Base-by-base conservation (phyloP, 176 grass and related monocot genomes). In the Triticum urartu region DNA sequence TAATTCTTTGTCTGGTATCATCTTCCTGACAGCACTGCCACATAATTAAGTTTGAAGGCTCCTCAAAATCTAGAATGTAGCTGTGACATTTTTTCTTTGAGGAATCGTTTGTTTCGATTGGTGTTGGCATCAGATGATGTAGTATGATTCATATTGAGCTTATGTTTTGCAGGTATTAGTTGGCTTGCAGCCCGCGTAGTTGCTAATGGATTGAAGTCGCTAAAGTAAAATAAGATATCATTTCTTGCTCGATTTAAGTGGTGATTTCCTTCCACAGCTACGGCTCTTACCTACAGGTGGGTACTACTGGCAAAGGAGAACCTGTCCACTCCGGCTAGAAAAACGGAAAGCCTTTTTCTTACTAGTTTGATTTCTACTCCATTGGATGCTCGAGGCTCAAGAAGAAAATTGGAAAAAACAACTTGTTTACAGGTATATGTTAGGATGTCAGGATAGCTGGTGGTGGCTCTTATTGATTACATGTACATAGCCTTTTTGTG, bases 81-180 rank as follows among this genome's bases (percentile, higher is more conserved):
- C 13, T 75, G 72, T 26, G 47, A 50, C 42, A 14, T 26, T 18
- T 48, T 26, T 75, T 52, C 17, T 50, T 75, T 2, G 8, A 77
- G 47, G 21, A 69, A 69, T 28, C 9, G 3, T n/a, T 47, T 64
- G 8, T 56, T 58, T 78, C 3, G 5, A 69, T 56, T 68, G 12
- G 64, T 25, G 47, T 35, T 35, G 30, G 5, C 78, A 73, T 22
- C 38, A 45, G 25, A 11, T 69, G 9, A 20, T 81, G 9, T 25
- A 65, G 24, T 35, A 62, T 62, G 8, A 21, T 54, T 65, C 24
- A 45, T 86, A 63, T 69, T 76, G 15, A 7, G 83, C 48, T 66
- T 73, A 65, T 64, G 4, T 79, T 84, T 83, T 83, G 74, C 80
- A 90, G 89, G 85, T 79, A 59, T 84, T 28, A 69, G 7, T 84